Evolutionary conservation across 345 rosid genomes (phyloP).

Genomic region (Capsella bursapastoris): DNA sequence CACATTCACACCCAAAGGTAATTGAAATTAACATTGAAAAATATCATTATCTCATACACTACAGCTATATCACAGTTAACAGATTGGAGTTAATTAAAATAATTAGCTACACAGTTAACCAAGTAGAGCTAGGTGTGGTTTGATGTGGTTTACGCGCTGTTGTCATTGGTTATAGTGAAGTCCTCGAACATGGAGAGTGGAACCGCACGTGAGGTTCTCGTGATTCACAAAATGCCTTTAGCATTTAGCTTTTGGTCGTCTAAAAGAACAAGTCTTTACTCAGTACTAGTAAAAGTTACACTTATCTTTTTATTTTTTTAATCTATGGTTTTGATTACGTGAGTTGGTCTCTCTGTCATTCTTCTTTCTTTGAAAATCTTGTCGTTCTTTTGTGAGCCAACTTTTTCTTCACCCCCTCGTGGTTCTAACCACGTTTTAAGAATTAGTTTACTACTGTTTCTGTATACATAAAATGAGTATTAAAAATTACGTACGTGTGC

Average conservation of each 20-base stretch:
- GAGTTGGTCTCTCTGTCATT: conserved; percentile 40
- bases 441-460: conserved; percentile 10
- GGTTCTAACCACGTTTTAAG: conserved; percentile 17
- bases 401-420: conserved; percentile 36
- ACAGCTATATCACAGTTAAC: conserved; percentile 30
- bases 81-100: conserved; percentile 9
- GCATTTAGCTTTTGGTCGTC: conserved; percentile 48
- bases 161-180: conserved; percentile 42
- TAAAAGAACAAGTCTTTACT: conserved; percentile 28
- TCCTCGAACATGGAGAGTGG: conserved; percentile 58
- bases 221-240: conserved; percentile 65
- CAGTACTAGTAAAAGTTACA: conserved; percentile 1
- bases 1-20: neutral
- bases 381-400: conserved; percentile 39
- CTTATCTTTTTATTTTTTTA: neutral
- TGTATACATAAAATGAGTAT: neutral
- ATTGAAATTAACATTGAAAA: neutral
- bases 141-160: conserved; percentile 37
- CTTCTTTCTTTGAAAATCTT: conserved; percentile 30
- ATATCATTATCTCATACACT: neutral
- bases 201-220: conserved; percentile 90
- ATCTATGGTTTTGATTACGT: conserved; percentile 13
- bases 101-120: conserved; percentile 30
- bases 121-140: conserved; percentile 35
- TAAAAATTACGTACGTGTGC: conserved; percentile 34